Percentiles rank a stretch among this genome's conserved stretches.
These are phyloP conservation scores for Simplicillium sp. DNA, from an alignment of 2,329 filamentous ascomycete genomes.

Conservation along the genomic window DNA sequence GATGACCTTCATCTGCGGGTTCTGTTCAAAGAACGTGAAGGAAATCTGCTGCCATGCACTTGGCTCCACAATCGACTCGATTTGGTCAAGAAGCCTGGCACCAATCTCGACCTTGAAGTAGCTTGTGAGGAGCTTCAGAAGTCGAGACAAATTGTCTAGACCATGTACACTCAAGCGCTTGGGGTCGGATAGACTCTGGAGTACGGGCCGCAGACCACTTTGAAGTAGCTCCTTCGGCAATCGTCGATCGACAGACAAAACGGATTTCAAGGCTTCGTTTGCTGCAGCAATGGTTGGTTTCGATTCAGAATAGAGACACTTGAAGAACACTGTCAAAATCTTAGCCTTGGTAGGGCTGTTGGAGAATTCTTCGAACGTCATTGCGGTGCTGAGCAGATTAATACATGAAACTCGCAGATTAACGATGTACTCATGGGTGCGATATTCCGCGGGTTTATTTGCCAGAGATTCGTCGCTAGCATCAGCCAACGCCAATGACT, in stretches of 20 bases:
- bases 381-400: constrained; percentile 83
- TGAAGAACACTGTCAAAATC: constrained; percentile 96
- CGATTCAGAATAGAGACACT: constrained; percentile 88
- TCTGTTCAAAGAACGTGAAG: constrained; percentile 90
- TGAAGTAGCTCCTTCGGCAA: constrained; percentile 92
- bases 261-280: constrained; percentile 79
- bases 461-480: constrained; percentile 88
- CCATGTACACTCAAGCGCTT: constrained; percentile 83
- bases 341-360: constrained; percentile 56
- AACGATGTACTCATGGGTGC: constrained; percentile 91
- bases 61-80: constrained; percentile 81
- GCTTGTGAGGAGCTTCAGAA: constrained; percentile 86
- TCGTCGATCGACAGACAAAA: constrained; percentile 81
- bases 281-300: constrained; percentile 88
- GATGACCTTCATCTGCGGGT: constrained; percentile 86
- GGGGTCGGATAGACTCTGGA: constrained; percentile 91
- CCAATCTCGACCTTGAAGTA: constrained; percentile 99
- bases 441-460: constrained; percentile 85
- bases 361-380: constrained; percentile 85
- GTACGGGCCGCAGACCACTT: constrained; percentile 85
- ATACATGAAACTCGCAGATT: constrained; percentile 89
- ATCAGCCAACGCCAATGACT: constrained; percentile 88
- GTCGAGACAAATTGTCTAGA: constrained; percentile 79
- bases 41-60: constrained; percentile 77
- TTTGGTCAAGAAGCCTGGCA: constrained; percentile 82